Percentiles rank a stretch among this genome's conserved stretches.
Conservation (phyloP, 1,284 basidiomycete genomes). For the Sanghuangporus baumii region DNA sequence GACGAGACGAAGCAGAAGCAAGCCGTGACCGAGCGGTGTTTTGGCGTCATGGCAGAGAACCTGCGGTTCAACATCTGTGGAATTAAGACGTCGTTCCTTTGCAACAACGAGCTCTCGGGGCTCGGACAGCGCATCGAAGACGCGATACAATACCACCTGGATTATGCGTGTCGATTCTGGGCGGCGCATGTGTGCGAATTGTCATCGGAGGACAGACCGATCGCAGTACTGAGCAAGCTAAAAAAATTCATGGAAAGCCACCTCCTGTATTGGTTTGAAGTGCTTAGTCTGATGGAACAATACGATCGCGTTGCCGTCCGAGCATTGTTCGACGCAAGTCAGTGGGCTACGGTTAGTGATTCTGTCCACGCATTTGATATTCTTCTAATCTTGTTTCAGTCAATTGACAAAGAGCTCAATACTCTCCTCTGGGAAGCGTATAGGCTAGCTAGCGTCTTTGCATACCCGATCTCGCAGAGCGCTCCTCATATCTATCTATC, state of each 20-base stretch:
- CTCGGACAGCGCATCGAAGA: neutral
- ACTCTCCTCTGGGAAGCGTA: neutral
- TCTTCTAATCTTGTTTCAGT: neutral
- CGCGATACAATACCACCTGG: neutral
- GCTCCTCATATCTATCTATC: neutral
- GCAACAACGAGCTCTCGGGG: neutral
- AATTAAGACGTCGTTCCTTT: too few species aligned
- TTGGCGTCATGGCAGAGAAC: too few species aligned
- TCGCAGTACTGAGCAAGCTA: neutral
- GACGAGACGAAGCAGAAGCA: too few species aligned
- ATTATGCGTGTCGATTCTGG: neutral
- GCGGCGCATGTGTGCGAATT: neutral
- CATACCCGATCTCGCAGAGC: neutral
- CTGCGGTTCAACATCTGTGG: too few species aligned
- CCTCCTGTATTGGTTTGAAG: neutral
- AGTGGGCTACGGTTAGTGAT: neutral
- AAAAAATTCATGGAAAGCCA: neutral
- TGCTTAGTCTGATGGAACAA: neutral
- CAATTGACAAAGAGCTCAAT: neutral
- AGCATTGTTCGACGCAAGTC: neutral
- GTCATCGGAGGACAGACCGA: neutral
- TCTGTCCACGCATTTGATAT: neutral
- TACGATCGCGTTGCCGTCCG: neutral
- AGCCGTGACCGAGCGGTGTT: too few species aligned
- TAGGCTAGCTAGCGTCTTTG: neutral